Base-by-base conservation (phyloP, 2,329 filamentous ascomycete species). In the Trichoderma atroviride region DNA sequence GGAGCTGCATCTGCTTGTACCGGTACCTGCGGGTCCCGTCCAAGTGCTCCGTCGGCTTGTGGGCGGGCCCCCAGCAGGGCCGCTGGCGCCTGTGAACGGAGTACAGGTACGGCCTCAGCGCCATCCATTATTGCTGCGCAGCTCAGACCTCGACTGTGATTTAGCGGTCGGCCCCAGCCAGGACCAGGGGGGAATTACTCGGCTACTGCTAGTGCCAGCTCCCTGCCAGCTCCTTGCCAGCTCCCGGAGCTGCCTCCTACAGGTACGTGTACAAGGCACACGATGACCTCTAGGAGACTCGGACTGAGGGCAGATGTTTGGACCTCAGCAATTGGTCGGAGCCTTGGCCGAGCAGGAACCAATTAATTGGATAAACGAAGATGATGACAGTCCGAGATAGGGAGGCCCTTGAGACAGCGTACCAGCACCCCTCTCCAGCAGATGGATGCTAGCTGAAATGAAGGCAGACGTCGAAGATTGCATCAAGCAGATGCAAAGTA, bases 161-260 rank as follows among this genome's bases (percentile, higher is more conserved):
- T 24, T 37, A n/a, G 52, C 62, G 33, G 50, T 40, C 24, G 61
- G 62, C 55, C 53, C 53, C 53, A 33, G 53, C 53, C 29, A 33
- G 4, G 29, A 56, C 50, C 24, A 56, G 53, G 53, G 31, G 50
- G 62, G 31, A 47, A 57, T 50, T 35, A 58, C 40, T 67, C 63
- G 63, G 63, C 55, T 67, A 67, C 63, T 40, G 63, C 63, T 67
- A 67, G 55, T 22, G 63, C 27, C 14, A 66, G 37, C 63, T 67
- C 63, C 63, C 59, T 47, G 35, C 9, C 53, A 66, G 37, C 63
- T 67, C 63, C 63, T 67, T 47, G 35, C 9, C 53, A 66, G 35
- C 63, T 66, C 55, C 63, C 63, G 55, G 63, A 59, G 55, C 63
- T 58, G 40, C 55, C 43, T 55, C 63, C 40, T 43, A n/a, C 40